These are phyloP conservation scores for Ceratocystis cubensis DNA, from an alignment of 2,329 filamentous ascomycete species.

Conservation along the genomic window DNA sequence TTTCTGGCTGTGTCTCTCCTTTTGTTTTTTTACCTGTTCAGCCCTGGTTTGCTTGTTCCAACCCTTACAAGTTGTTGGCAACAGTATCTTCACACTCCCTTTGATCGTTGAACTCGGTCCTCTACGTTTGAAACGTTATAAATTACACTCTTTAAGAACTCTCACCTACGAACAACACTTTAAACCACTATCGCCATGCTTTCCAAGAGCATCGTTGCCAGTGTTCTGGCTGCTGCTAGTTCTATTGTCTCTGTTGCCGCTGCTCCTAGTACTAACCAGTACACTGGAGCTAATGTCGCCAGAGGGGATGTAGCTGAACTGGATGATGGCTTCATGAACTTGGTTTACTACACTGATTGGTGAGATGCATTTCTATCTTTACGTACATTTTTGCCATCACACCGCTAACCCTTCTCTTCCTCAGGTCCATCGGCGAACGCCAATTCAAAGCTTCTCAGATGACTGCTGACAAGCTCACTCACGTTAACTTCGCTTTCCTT, in stretches of 20 bases:
- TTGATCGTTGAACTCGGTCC: neutral
- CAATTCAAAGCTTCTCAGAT: slow-evolving; percentile 61
- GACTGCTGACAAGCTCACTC: slow-evolving; percentile 56
- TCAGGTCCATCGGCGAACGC: slow-evolving; percentile 60
- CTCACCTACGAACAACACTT: neutral
- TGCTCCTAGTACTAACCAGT: neutral
- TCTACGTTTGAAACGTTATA: neutral
- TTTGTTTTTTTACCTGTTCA: neutral
- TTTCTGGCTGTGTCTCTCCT: slow-evolving; percentile 9
- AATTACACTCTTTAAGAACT: neutral
- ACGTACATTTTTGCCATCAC: neutral
- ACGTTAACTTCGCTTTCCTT: slow-evolving; percentile 71
- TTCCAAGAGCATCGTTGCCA: slow-evolving; percentile 7
- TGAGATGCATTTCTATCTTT: neutral
- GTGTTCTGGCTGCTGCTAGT: slow-evolving; percentile 12
- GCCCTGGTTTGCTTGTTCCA: neutral
- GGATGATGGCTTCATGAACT: slow-evolving; percentile 13
- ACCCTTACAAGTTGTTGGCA: neutral
- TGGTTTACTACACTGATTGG: slow-evolving; percentile 21
- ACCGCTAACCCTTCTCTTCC: neutral
- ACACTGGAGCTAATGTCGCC: too few relatives aligned
- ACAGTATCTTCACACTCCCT: neutral
- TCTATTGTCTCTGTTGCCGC: slow-evolving; percentile 2
- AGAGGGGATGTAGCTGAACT: neutral
- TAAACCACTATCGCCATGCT: slow-evolving; percentile 6